Evolutionary conservation across 768 basidiomycete genomes (phyloP).

Genomic region (Jaapia argillacea): DNA sequence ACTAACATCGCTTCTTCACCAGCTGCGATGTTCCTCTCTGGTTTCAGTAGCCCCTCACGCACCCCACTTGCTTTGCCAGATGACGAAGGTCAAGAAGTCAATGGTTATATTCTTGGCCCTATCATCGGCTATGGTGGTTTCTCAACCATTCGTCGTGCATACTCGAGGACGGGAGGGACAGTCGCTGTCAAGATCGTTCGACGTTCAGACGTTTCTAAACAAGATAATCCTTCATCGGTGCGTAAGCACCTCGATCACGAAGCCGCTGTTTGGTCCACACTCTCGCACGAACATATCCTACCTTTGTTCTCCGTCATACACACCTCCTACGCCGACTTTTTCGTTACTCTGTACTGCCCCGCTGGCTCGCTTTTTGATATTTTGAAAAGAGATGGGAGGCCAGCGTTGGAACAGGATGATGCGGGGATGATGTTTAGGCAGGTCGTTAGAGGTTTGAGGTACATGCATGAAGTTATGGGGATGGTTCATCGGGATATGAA

Average conservation of each 20-base stretch:
- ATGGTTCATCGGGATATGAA: constrained; percentile 94
- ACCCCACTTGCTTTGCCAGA: constrained; percentile 36
- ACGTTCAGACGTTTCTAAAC: constrained; percentile 43
- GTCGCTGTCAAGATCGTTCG: constrained; percentile 80
- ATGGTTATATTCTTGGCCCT: constrained; percentile 66
- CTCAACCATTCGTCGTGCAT: constrained; percentile 69
- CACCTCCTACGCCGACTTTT: constrained; percentile 57
- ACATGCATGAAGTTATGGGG: constrained; percentile 67
- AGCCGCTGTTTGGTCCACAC: constrained; percentile 59
- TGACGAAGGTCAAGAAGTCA: constrained; percentile 55
- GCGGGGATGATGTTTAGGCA: constrained; percentile 81
- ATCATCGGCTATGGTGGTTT: constrained; percentile 76
- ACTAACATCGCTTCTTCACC: constrained; percentile 36
- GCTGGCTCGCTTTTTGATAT: constrained; percentile 82
- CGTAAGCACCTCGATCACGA: constrained; percentile 60
- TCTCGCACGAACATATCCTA: constrained; percentile 80
- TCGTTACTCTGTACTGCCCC: constrained; percentile 77
- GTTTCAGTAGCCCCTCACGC: constrained; percentile 29
- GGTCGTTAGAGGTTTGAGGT: constrained; percentile 72
- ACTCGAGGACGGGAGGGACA: constrained; percentile 48
- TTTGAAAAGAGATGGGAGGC: constrained; percentile 57
- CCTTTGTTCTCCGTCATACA: constrained; percentile 65
- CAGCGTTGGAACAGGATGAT: constrained; percentile 66
- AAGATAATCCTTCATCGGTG: constrained; percentile 34
- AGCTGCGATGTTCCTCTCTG: constrained; percentile 65